Conservation (phyloP, 352 stramenopile species). For the Globisporangium radiosum region DNA sequence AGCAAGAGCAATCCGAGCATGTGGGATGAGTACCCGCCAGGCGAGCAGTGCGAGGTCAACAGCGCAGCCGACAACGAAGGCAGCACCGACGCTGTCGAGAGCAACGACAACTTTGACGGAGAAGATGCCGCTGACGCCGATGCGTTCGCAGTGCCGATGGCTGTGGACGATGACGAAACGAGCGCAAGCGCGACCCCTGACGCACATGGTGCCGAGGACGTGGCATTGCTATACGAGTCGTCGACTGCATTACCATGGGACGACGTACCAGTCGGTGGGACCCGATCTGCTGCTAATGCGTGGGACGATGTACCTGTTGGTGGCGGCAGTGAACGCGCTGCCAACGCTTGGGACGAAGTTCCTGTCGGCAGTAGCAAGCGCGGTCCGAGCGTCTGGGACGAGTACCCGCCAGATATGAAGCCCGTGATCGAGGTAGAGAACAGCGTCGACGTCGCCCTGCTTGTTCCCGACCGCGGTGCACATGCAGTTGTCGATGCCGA, state of each 20-base stretch:
- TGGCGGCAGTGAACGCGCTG: background rate
- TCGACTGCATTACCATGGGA: background rate
- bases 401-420: background rate
- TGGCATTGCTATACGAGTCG: too few relatives aligned
- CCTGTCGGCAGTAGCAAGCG: constrained; percentile 7
- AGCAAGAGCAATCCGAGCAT: constrained; percentile 1
- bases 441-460: background rate
- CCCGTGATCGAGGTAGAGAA: background rate
- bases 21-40: constrained; percentile 4
- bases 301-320: background rate
- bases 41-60: background rate
- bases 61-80: background rate
- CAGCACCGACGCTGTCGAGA: background rate
- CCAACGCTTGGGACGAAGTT: constrained; percentile 7
- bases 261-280: background rate
- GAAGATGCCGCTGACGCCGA: background rate
- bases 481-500: background rate
- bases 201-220: too few relatives aligned
- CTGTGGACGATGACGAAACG: background rate
- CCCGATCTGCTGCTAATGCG: background rate
- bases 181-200: background rate
- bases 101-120: background rate
- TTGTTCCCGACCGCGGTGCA: background rate
- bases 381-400: background rate
- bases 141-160: background rate